Base-by-base conservation (phyloP, 2,329 filamentous ascomycete genomes). In the Diplodia mutila region DNA sequence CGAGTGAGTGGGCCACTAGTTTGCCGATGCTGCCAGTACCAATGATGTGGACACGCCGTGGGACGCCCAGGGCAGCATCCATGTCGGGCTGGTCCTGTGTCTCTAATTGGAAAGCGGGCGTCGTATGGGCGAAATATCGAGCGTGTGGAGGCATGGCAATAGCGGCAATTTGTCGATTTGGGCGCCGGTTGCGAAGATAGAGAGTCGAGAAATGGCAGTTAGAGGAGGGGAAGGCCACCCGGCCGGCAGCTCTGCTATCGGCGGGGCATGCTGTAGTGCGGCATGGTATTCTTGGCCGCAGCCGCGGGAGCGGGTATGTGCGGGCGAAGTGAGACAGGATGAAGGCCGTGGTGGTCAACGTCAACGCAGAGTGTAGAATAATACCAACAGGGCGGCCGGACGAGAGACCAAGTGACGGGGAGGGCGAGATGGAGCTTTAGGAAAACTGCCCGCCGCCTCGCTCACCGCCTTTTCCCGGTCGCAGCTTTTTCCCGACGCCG, bases 21-120 rank as follows among this genome's bases (percentile, higher is more conserved):
- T 88, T 88, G 16, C 93, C 94, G 14, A 97, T 83, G 75, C 93
- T 96, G 42, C 94, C 94, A 12, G 91, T 76, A 12, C 94, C 94
- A 3, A 97, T 81, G 57, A 97, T 85, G 74, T 95, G 88, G 69
- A 97, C 89, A 39, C 89, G 67, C 2, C 52, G 59, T 4, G 42
- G 25, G 7, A 49, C 49, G 27, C 48, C 51, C 7, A 34, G 48
- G 16, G n/a, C 23, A 9, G 51, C 18, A 11, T 66, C 25, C 4
- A n/a, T 16, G 8, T 65, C 48, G 7, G 12, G 6, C 23, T 27
- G 12, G 32, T 12, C 3, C 23, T 9, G 21, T 27, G 42, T 48
- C 42, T 14, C 49, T 14, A 8, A 39, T 11, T 27, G 27, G 42
- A n/a, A 25, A 21, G 16, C 9, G 9, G 27, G 39, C n/a, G 42